Conservation (phyloP, 805 yeast genomes). For the Spathaspora arborariae region DNA sequence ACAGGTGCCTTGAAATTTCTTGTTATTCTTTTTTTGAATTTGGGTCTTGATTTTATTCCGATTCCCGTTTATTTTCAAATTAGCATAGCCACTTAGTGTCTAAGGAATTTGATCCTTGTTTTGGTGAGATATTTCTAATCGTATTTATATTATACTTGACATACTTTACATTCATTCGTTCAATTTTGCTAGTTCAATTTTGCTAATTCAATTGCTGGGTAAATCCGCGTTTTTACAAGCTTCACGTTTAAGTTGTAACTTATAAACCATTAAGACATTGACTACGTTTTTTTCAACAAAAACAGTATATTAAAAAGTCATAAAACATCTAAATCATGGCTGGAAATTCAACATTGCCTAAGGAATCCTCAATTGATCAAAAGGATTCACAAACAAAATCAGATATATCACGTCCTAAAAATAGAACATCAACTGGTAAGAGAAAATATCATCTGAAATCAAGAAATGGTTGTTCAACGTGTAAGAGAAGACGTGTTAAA, state of each 20-base stretch:
- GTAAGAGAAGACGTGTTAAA: constrained; percentile 85
- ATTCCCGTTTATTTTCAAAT: neutral
- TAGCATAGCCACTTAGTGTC: neutral
- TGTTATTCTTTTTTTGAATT: no score
- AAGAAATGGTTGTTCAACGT: constrained; percentile 82
- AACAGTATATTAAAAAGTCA: neutral
- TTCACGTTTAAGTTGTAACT: neutral
- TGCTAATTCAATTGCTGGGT: neutral
- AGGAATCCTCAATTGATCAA: neutral
- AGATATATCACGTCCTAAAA: neutral
- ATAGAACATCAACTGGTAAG: constrained; percentile 52
- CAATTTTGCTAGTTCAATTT: no score
- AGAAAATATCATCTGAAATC: constrained; percentile 88
- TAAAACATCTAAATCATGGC: neutral
- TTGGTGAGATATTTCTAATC: neutral
- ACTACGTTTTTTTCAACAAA: neutral
- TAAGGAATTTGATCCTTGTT: neutral
- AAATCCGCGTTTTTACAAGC: neutral
- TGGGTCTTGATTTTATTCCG: neutral
- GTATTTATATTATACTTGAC: neutral
- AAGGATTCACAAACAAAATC: neutral
- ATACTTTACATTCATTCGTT: neutral
- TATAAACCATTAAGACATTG: neutral
- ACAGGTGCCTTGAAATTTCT: no score
- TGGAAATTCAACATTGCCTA: neutral